Evolutionary conservation across 2,329 filamentous ascomycete species (phyloP).

Genomic region (Xylariaceae sp.): DNA sequence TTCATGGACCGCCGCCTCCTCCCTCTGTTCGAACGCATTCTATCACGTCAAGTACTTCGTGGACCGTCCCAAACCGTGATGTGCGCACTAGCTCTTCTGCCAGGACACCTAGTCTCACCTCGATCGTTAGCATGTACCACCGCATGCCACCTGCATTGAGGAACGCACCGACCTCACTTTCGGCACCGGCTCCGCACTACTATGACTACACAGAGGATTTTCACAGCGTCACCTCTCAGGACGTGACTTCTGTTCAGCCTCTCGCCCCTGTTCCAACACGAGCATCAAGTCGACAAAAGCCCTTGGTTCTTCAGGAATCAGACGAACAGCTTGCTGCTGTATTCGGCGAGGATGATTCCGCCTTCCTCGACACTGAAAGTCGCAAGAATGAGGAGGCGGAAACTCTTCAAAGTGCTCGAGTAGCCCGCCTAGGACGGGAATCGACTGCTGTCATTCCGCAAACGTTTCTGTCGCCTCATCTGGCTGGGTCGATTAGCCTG

Average conservation of each 20-base stretch:
- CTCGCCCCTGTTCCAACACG: constrained; percentile 15
- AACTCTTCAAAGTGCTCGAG: constrained; percentile 1
- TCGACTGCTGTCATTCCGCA: too few relatives aligned
- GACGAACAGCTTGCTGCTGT: constrained; percentile 16
- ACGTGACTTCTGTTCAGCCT: constrained; percentile 10
- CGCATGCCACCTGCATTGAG: constrained; percentile 20
- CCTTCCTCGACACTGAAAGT: constrained; percentile 16
- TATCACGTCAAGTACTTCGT: constrained; percentile 25
- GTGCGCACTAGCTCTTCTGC: constrained; percentile 28
- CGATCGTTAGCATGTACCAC: constrained; percentile 42
- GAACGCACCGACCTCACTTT: constrained; percentile 10
- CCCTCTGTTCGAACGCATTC: constrained; percentile 25
- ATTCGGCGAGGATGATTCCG: constrained; percentile 17
- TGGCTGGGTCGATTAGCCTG: too few relatives aligned
- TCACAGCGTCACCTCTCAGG: constrained; percentile 24
- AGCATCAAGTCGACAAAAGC: constrained; percentile 11
- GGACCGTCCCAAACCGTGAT: constrained; percentile 24
- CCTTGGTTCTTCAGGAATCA: constrained; percentile 17
- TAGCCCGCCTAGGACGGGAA: not conserved
- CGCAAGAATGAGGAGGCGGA: constrained; percentile 9
- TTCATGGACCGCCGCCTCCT: constrained; percentile 13
- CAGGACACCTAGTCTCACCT: constrained; percentile 42
- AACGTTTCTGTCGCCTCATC: too few relatives aligned
- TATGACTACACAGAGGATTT: constrained; percentile 49
- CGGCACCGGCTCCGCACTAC: constrained; percentile 27